Base-by-base conservation (phyloP, 768 basidiomycete genomes). In the Rhodosporidiobolus sp. region DNA sequence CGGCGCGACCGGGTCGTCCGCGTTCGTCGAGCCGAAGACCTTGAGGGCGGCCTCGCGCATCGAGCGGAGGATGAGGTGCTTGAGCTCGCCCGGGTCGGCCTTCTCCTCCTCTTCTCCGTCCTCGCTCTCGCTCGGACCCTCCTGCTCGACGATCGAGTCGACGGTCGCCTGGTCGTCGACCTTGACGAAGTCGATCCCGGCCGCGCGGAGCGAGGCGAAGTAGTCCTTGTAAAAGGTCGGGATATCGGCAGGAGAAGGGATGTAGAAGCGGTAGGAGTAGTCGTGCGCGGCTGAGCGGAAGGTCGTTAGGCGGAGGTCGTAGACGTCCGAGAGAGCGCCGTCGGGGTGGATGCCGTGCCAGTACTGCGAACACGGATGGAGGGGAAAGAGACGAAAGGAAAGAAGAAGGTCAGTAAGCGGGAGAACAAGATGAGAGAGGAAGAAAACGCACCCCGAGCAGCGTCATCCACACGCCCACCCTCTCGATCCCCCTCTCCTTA, bases 401-500 rank as follows among this genome's bases (percentile, higher is more conserved):
- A 24, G 17, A 49, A 49, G 11, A 55, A 30, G 12, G 43, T 20
- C 10, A 20, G 54, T 1, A 14, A 30, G 17, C 28, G 48, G 4
- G 26, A n/a, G n/a, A n/a, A n/a, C 17, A 48, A 34, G 38, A 35
- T 19, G 17, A 24, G 50, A 32, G 32, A 38, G 28, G n/a, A 3
- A 28, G 54, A 10, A n/a, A 17, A 32, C 54, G 30, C 35, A 73
- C 67, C 68, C 73, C 6, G 38, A 59, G 6, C 20, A 76, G 50
- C 12, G 76, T 79, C 55, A 79, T 64, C 78, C 78, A 79, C 4
- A 77, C 75, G 11, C 78, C 78, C 24, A 77, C 63, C 43, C 28
- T 38, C 49, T 70, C 70, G 35, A 78, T 57, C n/a, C 69, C 69
- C 26, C 30, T 46, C 45, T 32, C 48, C 70, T 74, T 76, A 50